Evolutionary conservation across 768 basidiomycete genomes (phyloP), one percentile per base, ranked within the genome.

Genomic region (Podaxis sp.): DNA sequence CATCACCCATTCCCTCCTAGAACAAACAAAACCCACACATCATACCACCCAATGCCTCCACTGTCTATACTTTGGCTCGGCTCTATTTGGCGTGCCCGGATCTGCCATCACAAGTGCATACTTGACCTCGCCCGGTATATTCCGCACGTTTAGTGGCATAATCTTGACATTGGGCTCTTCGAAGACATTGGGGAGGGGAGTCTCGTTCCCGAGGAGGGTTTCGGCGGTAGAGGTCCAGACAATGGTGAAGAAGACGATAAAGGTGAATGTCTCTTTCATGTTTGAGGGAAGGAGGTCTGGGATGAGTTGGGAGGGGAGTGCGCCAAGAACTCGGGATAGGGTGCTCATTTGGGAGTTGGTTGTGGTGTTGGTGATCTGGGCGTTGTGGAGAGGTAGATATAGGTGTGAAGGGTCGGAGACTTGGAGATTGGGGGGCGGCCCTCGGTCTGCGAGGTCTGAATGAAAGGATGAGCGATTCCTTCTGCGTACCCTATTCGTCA

Each of bases 1-100:
- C 50, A 26, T 49, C 15, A n/a, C 22, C 68, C 48, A 69, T 48
- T 64, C 13, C 20, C 17, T 20, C 56, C 20, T 6, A 17, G 26
- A 48, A 36, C 17, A 30, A 37, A 48, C 26, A n/a, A 5, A 13
- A 30, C 37, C 4, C 40, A 48, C 30, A 33, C 28, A 24, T 65
- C 78, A 69, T 64, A 86, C 83, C 38, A 87, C 72, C 84, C 84
- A 86, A 61, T 87, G 85, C 50, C 84, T 77, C 76, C 82, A 86
- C 64, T 85, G 69, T 0, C 80, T 75, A 69, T 74, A 83, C 66
- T 77, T 82, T 0, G 82, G 83, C 40, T 83, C 76, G 6, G 65
- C 69, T 51, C 80, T 72, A 0, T 82, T 84, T 0, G 85, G 85
- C 2, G 85, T 85, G 62, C 86, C 85, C 1, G 85, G 85, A 67